A percentile compares a stretch with the other conserved stretches of the same genome.
Evolutionary conservation across 805 yeast species (phyloP).

Genomic region (Pichia insulana): DNA sequence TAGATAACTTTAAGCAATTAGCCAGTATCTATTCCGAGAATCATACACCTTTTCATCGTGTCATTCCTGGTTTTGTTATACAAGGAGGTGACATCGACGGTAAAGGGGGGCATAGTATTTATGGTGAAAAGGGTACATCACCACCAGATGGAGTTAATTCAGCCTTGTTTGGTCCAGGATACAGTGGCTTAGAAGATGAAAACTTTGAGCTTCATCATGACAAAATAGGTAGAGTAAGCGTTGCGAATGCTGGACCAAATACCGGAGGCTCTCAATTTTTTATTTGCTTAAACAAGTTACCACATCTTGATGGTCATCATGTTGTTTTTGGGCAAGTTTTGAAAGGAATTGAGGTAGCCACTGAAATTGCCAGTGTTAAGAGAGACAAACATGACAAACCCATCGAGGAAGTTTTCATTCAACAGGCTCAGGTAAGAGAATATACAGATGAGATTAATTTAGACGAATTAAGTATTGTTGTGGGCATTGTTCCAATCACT

Average conservation of each 20-base stretch:
- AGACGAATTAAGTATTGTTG: not conserved
- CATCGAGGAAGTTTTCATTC: conserved; percentile 33
- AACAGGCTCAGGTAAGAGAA: conserved; percentile 8
- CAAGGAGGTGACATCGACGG: conserved; percentile 87
- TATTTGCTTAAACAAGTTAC: conserved; percentile 45
- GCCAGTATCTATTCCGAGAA: conserved; percentile 43
- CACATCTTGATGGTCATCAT: conserved; percentile 51
- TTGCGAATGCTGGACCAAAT: conserved; percentile 44
- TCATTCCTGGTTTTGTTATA: conserved; percentile 65
- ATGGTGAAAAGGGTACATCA: conserved; percentile 20
- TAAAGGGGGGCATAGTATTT: conserved; percentile 72
- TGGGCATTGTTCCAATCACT: no score
- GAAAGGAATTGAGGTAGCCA: conserved; percentile 57
- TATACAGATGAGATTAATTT: not conserved
- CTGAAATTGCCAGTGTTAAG: conserved; percentile 48
- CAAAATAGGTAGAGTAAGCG: conserved; percentile 37
- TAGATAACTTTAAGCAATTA: conserved; percentile 45
- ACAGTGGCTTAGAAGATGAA: conserved; percentile 58
- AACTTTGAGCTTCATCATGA: conserved; percentile 43
- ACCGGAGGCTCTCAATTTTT: conserved; percentile 66
- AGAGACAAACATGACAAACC: conserved; percentile 38
- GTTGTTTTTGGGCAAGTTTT: conserved; percentile 75
- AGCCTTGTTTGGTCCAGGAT: conserved; percentile 37
- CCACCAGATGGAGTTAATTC: conserved; percentile 3
- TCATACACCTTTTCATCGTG: conserved; percentile 57